phyloP scores from a whole-genome alignment of 768 basidiomycete species.

The Clavulina sp. region DNA sequence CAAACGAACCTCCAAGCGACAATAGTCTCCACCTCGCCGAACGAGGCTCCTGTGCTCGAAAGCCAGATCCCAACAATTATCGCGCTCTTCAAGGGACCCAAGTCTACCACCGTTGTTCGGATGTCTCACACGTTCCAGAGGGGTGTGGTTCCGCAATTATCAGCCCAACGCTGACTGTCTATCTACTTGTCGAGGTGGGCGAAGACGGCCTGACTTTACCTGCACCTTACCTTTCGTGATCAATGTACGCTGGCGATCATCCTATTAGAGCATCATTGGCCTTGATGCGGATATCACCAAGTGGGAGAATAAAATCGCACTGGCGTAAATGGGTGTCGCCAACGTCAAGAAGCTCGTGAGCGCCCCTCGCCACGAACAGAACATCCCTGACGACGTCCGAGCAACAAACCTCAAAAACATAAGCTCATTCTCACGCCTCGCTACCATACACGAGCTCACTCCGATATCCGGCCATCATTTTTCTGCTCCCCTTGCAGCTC shows the following conservation, averaged over 20 bases:
- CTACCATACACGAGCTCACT: too few species aligned
- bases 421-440: constrained; percentile 12
- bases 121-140: constrained; percentile 50
- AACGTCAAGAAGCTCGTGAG: constrained; percentile 60
- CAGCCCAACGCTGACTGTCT: constrained; percentile 51
- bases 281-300: constrained; percentile 76
- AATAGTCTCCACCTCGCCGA: constrained; percentile 64
- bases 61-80: constrained; percentile 59
- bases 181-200: constrained; percentile 71
- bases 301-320: constrained; percentile 73
- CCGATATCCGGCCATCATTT: too few species aligned
- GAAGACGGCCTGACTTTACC: not conserved
- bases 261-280: constrained; percentile 66
- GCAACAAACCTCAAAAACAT: constrained; percentile 71
- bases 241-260: too few species aligned
- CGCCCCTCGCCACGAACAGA: constrained; percentile 59
- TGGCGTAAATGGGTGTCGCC: constrained; percentile 47
- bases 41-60: constrained; percentile 46
- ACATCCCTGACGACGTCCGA: constrained; percentile 65
- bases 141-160: constrained; percentile 80
- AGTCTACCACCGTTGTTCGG: constrained; percentile 51
- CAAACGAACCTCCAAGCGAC: constrained; percentile 68
- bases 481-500: too few species aligned
- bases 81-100: constrained; percentile 77
- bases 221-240: too few species aligned